A percentile compares a stretch with the other conserved stretches of the same genome.
phyloP scores from a whole-genome alignment of 495 filamentous ascomycete species.

The Lepidopterella palustris region DNA sequence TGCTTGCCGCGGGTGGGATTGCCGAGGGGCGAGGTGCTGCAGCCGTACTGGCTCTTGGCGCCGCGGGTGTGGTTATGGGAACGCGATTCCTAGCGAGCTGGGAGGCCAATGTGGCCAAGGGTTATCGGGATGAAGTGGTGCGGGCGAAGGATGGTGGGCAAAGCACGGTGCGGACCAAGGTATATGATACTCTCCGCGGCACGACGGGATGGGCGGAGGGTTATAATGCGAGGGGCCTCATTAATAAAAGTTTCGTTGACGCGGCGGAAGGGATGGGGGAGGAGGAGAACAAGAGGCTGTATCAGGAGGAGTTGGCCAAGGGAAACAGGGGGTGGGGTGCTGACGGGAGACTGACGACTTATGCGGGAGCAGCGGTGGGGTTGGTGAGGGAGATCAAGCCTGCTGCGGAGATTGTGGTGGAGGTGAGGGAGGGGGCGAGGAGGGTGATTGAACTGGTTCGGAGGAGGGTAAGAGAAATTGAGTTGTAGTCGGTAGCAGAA shows the following conservation, averaged over 20 bases:
- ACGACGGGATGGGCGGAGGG: conserved; percentile 60
- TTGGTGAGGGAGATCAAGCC: conserved; percentile 43
- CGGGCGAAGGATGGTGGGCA: conserved; percentile 55
- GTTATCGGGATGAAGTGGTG: conserved; percentile 56
- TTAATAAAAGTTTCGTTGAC: conserved; percentile 58
- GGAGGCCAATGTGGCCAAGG: conserved; percentile 56
- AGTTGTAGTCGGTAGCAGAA: not conserved
- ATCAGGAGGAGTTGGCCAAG: conserved; percentile 44
- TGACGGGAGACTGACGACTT: conserved; percentile 61
- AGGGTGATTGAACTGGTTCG: conserved; percentile 19
- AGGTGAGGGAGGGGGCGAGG: conserved; percentile 33
- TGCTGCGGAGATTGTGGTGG: conserved; percentile 43
- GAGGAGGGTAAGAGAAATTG: not conserved
- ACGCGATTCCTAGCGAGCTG: conserved; percentile 62
- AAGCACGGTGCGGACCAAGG: conserved; percentile 55
- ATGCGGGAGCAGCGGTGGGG: conserved; percentile 53
- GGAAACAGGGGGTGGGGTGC: conserved; percentile 59
- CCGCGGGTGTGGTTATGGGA: conserved; percentile 61
- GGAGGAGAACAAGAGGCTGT: conserved; percentile 53
- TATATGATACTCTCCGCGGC: conserved; percentile 67
- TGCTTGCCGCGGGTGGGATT: conserved; percentile 70
- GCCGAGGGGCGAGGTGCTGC: conserved; percentile 59
- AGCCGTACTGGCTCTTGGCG: conserved; percentile 60
- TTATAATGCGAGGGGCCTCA: conserved; percentile 56
- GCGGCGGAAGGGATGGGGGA: conserved; percentile 48